Evolutionary conservation across 1,284 basidiomycete genomes (phyloP), one percentile per base, ranked within the genome.

Genomic region (Puccinia hordei): DNA sequence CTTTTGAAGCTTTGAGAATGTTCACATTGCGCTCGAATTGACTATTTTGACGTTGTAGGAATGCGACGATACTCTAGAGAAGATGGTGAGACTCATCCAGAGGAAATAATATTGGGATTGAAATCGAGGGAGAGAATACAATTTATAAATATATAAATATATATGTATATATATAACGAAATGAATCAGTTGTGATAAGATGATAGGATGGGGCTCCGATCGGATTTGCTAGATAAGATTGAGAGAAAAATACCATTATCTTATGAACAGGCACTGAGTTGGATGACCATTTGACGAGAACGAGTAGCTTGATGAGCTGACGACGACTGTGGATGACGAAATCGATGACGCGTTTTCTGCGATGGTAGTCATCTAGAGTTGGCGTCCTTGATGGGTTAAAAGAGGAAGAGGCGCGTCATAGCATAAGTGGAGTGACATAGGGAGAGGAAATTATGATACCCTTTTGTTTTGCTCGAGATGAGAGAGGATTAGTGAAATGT

Each of bases 241-340:
- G 66, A 65, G 61, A 53, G 44, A 61, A 57, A 57, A 19, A 24
- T 38, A 84, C 92, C 92, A 94, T 93, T 87, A 91, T 92, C 86
- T 92, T 93, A 85, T 92, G 91, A 65, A 93, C 90, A 8, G 90
- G 90, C 76, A 89, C 89, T 30, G 92, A 91, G 85, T 93, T 92
- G 82, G 91, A 88, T 33, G 91, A 89, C 93, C 93, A 95, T 83
- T 92, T 92, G 24, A 89, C 89, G 55, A 93, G 89, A 6, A 93
- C 93, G 83, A 94, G 93, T 22, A 96, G 86, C 86, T 95, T 96
- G 71, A 94, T 91, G 65, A 94, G 90, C 83, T 95, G 93, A 83
- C 93, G 92, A 86, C 95, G 92, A 15, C 90, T 92, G 84, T 91
- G 91, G 41, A 94, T 90, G 0, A 94, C 93, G 89, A 92, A 95